These are phyloP conservation scores for Zopfia rhizophila DNA, from an alignment of 2,329 filamentous ascomycete genomes.

Conservation along the genomic window DNA sequence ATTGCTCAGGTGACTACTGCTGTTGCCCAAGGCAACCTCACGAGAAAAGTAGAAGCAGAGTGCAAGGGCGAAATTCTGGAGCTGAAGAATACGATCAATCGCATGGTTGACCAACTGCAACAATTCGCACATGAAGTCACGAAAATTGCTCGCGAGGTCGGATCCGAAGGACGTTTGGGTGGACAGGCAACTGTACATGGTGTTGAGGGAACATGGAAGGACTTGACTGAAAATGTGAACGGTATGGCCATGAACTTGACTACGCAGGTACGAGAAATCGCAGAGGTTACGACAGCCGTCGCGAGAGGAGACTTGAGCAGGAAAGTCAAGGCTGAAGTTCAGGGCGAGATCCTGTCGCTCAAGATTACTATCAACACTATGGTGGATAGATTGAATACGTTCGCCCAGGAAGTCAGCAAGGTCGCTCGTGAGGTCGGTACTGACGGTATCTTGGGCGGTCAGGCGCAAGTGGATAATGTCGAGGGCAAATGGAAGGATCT, in stretches of 20 bases:
- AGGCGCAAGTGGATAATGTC: slow-evolving; percentile 72
- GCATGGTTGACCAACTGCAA: slow-evolving; percentile 64
- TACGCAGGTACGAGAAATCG: slow-evolving; percentile 64
- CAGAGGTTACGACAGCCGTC: slow-evolving; percentile 64
- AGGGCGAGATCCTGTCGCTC: slow-evolving; percentile 66
- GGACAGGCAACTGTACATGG: slow-evolving; percentile 64
- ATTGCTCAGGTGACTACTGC: slow-evolving; percentile 64
- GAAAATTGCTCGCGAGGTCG: slow-evolving; percentile 63
- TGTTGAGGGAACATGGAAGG: slow-evolving; percentile 65
- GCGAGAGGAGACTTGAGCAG: slow-evolving; percentile 63
- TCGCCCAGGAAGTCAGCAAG: slow-evolving; percentile 73
- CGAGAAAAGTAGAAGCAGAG: slow-evolving; percentile 62
- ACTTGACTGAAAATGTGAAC: slow-evolving; percentile 65
- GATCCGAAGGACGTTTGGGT: slow-evolving; percentile 62
- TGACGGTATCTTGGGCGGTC: slow-evolving; percentile 71
- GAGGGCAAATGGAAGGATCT: slow-evolving; percentile 75
- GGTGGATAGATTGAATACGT: slow-evolving; percentile 72
- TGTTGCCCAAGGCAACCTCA: slow-evolving; percentile 63
- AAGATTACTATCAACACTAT: slow-evolving; percentile 87
- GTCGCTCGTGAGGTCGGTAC: slow-evolving; percentile 73
- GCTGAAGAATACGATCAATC: slow-evolving; percentile 63
- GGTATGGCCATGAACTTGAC: slow-evolving; percentile 64
- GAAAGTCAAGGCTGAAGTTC: slow-evolving; percentile 63
- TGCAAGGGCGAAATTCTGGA: slow-evolving; percentile 64
- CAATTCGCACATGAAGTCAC: slow-evolving; percentile 65